Conservation (phyloP, 2,329 filamentous ascomycete species). For the Verticillium nonalfalfae region DNA sequence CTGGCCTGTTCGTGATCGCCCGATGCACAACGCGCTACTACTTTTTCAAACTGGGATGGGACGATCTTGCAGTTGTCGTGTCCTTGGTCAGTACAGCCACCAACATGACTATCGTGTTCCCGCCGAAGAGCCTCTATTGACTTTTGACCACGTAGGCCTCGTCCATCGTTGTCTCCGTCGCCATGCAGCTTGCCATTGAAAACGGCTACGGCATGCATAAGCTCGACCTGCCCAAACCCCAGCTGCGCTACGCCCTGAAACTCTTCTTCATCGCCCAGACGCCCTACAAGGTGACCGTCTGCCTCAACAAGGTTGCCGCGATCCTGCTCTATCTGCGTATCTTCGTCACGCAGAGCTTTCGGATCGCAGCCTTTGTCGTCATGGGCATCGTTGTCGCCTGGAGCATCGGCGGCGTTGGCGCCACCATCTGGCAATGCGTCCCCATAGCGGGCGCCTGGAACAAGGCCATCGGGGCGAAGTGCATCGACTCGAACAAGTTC, state of each 20-base stretch:
- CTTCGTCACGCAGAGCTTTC: constrained; percentile 19
- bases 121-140: too few relatives aligned
- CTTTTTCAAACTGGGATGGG: not conserved
- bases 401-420: constrained; percentile 27
- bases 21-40: not conserved
- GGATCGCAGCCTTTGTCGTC: constrained; percentile 17
- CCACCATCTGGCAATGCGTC: constrained; percentile 30
- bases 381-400: constrained; percentile 26
- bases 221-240: constrained; percentile 1
- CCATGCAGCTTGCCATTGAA: constrained; percentile 8
- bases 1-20: not conserved
- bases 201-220: constrained; percentile 11
- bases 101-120: not conserved
- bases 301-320: constrained; percentile 26
- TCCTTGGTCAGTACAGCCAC: not conserved
- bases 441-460: constrained; percentile 27
- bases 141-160: not conserved
- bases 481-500: constrained; percentile 19
- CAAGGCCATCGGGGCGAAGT: constrained; percentile 15
- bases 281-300: constrained; percentile 38
- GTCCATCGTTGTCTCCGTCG: not conserved
- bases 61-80: not conserved
- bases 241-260: constrained; percentile 4
- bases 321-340: constrained; percentile 24
- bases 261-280: constrained; percentile 28